Evolutionary conservation across 2,329 filamentous ascomycete species (phyloP).

Genomic region (Colletotrichum brevisporum): DNA sequence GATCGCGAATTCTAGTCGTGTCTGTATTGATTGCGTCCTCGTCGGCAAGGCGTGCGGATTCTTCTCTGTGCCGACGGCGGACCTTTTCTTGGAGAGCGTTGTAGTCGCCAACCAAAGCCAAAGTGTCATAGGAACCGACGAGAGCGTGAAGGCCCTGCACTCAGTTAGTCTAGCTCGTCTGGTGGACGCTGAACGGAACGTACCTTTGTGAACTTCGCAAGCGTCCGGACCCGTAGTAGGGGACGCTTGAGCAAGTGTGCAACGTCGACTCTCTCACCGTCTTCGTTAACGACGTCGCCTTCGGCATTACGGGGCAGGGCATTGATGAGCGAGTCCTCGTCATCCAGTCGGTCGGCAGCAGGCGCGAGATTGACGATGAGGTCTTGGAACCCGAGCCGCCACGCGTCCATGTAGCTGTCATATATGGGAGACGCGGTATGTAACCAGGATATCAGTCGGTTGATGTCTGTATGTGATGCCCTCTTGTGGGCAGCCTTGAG

Average conservation of each 20-base stretch:
- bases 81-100: slow-evolving; percentile 82
- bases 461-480: slow-evolving; percentile 80
- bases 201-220: slow-evolving; percentile 86
- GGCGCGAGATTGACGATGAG: slow-evolving; percentile 94
- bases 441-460: slow-evolving; percentile 85
- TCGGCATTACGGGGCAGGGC: slow-evolving; percentile 73
- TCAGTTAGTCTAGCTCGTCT: slow-evolving; percentile 15
- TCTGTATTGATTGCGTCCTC: slow-evolving; percentile 90
- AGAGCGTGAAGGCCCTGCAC: slow-evolving; percentile 69
- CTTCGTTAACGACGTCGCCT: slow-evolving; percentile 77
- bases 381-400: slow-evolving; percentile 95
- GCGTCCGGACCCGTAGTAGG: slow-evolving; percentile 87
- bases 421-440: slow-evolving; percentile 84
- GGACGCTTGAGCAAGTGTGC: slow-evolving; percentile 93
- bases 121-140: slow-evolving; percentile 61
- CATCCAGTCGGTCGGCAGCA: slow-evolving; percentile 65
- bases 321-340: slow-evolving; percentile 72
- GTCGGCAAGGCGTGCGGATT: slow-evolving; percentile 81
- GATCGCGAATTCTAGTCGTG: slow-evolving; percentile 82
- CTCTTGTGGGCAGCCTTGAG: slow-evolving; percentile 85
- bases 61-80: slow-evolving; percentile 74
- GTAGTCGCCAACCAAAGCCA: slow-evolving; percentile 66
- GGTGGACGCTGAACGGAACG: slow-evolving; percentile 40
- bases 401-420: slow-evolving; percentile 86
- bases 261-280: slow-evolving; percentile 93